Evolutionary conservation across 2,329 filamentous ascomycete species (phyloP).

Genomic region (Epichloe glyceriae): DNA sequence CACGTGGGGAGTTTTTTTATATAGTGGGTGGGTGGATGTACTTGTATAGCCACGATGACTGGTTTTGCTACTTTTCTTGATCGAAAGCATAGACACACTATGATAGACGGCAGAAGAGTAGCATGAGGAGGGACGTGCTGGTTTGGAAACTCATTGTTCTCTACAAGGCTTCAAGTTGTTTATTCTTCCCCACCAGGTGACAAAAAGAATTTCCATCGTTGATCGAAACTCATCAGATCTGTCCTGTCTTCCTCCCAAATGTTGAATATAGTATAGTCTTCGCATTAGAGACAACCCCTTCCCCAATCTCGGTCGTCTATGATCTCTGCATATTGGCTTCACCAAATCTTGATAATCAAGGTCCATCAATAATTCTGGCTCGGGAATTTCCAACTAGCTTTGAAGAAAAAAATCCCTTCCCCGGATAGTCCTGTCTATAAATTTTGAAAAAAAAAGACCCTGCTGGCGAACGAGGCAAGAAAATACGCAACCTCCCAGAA

Average conservation of each 20-base stretch:
- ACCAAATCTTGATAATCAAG: background rate
- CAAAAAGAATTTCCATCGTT: background rate
- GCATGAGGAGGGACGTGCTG: background rate
- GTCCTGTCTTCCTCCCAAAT: background rate
- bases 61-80: background rate
- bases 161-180: background rate
- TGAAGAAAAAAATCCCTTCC: background rate
- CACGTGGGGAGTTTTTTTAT: background rate
- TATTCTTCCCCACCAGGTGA: background rate
- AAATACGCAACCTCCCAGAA: background rate
- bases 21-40: background rate
- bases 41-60: background rate
- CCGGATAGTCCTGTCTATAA: conserved; percentile 2
- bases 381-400: background rate
- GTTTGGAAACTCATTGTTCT: background rate
- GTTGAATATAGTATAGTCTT: background rate
- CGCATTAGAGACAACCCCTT: background rate
- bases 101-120: background rate
- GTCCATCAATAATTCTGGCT: background rate
- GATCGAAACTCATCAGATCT: background rate
- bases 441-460: background rate
- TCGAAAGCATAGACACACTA: background rate
- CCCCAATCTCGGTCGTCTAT: background rate
- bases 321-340: background rate
- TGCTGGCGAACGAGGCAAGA: background rate